phyloP scores from a whole-genome alignment of 495 filamentous ascomycete genomes.

The Annulohypoxylon moriforme region DNA sequence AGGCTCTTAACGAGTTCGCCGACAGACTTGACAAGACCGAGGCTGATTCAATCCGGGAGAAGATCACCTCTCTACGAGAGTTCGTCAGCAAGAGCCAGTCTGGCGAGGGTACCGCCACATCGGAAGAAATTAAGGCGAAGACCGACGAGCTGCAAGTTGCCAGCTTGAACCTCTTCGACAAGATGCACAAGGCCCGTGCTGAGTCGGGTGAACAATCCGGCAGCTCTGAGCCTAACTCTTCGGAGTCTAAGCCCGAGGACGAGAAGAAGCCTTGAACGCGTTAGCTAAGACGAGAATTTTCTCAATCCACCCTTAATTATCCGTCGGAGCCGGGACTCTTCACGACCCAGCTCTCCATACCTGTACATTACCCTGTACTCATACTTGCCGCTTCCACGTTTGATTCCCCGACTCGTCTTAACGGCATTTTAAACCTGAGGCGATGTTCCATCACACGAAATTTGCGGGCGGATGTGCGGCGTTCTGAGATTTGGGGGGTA shows the following conservation, averaged over 20 bases:
- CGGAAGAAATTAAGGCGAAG: slow-evolving; percentile 96
- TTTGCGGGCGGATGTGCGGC: slow-evolving; percentile 55
- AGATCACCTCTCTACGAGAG: slow-evolving; percentile 89
- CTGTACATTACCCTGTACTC: slow-evolving; percentile 56
- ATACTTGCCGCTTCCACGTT: slow-evolving; percentile 51
- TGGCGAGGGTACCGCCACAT: slow-evolving; percentile 85
- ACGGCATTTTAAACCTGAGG: slow-evolving; percentile 47
- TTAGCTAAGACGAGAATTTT: slow-evolving; percentile 40
- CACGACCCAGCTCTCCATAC: slow-evolving; percentile 44
- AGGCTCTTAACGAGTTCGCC: slow-evolving; percentile 95
- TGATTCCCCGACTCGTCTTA: slow-evolving; percentile 27
- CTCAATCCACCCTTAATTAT: slow-evolving; percentile 42
- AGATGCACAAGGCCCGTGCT: slow-evolving; percentile 96
- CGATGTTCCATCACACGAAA: slow-evolving; percentile 37
- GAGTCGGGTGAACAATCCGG: slow-evolving; percentile 65
- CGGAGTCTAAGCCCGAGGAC: slow-evolving; percentile 88
- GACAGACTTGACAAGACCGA: slow-evolving; percentile 97
- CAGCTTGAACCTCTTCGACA: slow-evolving; percentile 96
- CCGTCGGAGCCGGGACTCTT: slow-evolving; percentile 52
- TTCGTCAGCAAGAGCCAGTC: slow-evolving; percentile 94
- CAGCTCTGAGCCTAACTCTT: slow-evolving; percentile 54
- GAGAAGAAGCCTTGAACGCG: slow-evolving; percentile 61
- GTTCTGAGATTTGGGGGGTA: slow-evolving; percentile 61
- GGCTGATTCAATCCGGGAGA: slow-evolving; percentile 90
- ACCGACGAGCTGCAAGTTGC: slow-evolving; percentile 96